Percentiles rank a stretch among this genome's conserved stretches.
Evolutionary conservation across 2,329 filamentous ascomycete species (phyloP).

Genomic region (Cladophialophora immunda): DNA sequence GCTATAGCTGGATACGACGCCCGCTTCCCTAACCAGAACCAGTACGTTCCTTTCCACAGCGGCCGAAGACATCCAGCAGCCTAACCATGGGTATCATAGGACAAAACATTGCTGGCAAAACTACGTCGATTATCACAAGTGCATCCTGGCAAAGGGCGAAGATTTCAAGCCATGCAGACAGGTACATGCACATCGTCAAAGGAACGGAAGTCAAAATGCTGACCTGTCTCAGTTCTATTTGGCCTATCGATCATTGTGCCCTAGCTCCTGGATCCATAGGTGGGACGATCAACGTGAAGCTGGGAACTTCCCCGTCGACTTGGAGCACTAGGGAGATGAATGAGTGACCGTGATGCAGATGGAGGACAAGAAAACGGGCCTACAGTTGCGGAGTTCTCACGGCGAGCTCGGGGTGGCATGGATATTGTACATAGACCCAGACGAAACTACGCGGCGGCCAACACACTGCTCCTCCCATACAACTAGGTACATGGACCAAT

Average conservation of each 20-base stretch:
- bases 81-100: conserved; percentile 46
- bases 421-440: conserved; percentile 35
- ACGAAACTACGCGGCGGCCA: conserved; percentile 24
- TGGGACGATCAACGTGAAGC: conserved; percentile 93
- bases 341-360: conserved; percentile 1
- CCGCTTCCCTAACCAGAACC: conserved; percentile 96
- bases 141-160: conserved; percentile 97
- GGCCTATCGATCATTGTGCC: conserved; percentile 97
- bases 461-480: conserved; percentile 23
- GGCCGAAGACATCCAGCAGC: conserved; percentile 24
- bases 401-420: conserved; percentile 11
- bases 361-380: conserved; percentile 1
- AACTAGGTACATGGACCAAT: not conserved
- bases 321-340: conserved; percentile 37
- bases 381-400: conserved; percentile 5
- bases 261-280: conserved; percentile 88
- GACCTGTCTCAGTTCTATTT: conserved; percentile 78
- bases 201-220: conserved; percentile 15
- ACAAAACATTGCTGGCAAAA: conserved; percentile 99
- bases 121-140: conserved; percentile 99
- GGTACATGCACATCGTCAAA: conserved; percentile 63
- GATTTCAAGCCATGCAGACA: conserved; percentile 97
- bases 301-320: conserved; percentile 62
- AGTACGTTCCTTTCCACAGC: conserved; percentile 49
- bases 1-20: conserved; percentile 81